A percentile compares a stretch with the other conserved stretches of the same genome.
Evolutionary conservation across 331 rosid species (phyloP).

Genomic region (Dryas integrifolia): DNA sequence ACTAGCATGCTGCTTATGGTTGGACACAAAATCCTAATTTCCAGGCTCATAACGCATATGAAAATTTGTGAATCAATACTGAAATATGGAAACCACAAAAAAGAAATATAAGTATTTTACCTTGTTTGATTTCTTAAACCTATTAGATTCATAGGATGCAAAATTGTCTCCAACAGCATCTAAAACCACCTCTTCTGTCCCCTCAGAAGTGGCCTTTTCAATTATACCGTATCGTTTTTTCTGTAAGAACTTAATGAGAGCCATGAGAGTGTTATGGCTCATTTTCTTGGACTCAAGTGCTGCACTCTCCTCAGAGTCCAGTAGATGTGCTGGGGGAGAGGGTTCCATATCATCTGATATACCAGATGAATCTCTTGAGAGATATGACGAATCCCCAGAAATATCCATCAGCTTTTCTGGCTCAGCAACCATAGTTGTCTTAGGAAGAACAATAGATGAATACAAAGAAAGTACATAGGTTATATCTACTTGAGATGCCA

Average conservation of each 20-base stretch:
- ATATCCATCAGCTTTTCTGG: slow-evolving; percentile 66
- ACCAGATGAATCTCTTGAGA: slow-evolving; percentile 79
- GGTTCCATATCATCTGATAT: slow-evolving; percentile 84
- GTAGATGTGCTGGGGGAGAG: slow-evolving; percentile 37
- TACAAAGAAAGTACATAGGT: slow-evolving; percentile 83
- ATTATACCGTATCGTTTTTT: slow-evolving; percentile 70
- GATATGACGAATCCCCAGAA: slow-evolving; percentile 57
- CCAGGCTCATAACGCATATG: background rate
- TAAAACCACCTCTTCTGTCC: slow-evolving; percentile 92
- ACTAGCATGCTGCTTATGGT: slow-evolving; percentile 1
- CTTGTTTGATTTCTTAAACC: slow-evolving; percentile 79
- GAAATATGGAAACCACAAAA: slow-evolving; percentile 1
- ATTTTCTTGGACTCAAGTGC: slow-evolving; percentile 81
- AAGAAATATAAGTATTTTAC: slow-evolving; percentile 35
- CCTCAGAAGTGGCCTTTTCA: slow-evolving; percentile 96
- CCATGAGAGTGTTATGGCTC: slow-evolving; percentile 95
- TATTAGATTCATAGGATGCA: slow-evolving; percentile 43
- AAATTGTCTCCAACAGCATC: slow-evolving; percentile 85
- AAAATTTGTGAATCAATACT: background rate
- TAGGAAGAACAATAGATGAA: slow-evolving; percentile 81
- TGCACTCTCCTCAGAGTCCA: slow-evolving; percentile 61
- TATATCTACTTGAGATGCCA: slow-evolving; percentile 86
- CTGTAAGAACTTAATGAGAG: slow-evolving; percentile 87
- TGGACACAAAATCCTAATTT: background rate
- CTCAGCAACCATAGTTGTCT: slow-evolving; percentile 63